Evolutionary conservation across 495 filamentous ascomycete genomes (phyloP).

Genomic region (Penicillium odoratum): DNA sequence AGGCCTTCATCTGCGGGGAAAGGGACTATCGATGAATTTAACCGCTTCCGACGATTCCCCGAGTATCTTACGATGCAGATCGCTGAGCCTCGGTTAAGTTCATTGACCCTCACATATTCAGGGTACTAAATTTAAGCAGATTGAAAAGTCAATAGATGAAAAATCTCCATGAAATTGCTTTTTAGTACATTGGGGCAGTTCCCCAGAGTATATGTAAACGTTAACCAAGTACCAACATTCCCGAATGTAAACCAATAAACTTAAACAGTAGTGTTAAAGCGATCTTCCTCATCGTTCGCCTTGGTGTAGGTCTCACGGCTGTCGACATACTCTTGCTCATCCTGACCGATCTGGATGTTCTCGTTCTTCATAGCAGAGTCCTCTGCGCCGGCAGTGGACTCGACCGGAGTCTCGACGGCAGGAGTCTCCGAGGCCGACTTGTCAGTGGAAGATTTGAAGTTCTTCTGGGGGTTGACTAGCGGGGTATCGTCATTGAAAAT

Average conservation of each 20-base stretch:
- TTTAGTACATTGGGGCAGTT: not conserved
- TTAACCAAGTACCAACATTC: slow-evolving; percentile 5
- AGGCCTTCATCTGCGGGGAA: slow-evolving; percentile 21
- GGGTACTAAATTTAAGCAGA: too few relatives aligned
- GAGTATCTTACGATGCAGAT: slow-evolving; percentile 19
- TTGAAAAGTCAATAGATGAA: not conserved
- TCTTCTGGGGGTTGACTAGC: slow-evolving; percentile 53
- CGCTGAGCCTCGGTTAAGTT: slow-evolving; percentile 1
- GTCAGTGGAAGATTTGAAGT: slow-evolving; percentile 10
- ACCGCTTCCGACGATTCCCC: slow-evolving; percentile 25
- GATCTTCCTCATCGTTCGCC: slow-evolving; percentile 45
- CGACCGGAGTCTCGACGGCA: slow-evolving; percentile 21
- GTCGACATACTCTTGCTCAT: slow-evolving; percentile 39
- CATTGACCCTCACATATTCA: not conserved
- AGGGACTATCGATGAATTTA: slow-evolving; percentile 15
- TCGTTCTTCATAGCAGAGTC: slow-evolving; percentile 38
- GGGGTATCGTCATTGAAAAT: slow-evolving; percentile 84
- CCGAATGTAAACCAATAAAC: not conserved
- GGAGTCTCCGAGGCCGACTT: slow-evolving; percentile 20
- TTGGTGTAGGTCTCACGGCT: slow-evolving; percentile 42
- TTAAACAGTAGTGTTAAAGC: slow-evolving; percentile 46
- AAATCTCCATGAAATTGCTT: slow-evolving; percentile 1
- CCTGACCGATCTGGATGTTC: slow-evolving; percentile 38
- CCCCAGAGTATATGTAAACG: not conserved
- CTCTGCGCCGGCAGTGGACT: slow-evolving; percentile 34